Conservation (phyloP, 495 filamentous ascomycete species). For the Trichocladium antarcticum region DNA sequence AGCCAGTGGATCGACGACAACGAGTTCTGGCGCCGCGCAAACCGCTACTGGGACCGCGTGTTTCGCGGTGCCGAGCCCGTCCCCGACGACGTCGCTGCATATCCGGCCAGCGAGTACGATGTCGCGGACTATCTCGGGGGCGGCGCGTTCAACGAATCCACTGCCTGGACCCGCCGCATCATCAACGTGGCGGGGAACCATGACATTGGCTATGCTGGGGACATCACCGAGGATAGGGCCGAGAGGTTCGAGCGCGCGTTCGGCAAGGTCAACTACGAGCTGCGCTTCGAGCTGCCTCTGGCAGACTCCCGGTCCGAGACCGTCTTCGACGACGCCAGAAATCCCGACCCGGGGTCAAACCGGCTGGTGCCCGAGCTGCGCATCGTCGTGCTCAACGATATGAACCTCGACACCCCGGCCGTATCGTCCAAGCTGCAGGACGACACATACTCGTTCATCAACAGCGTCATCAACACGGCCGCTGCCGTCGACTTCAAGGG, state of each 20-base stretch:
- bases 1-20: slow-evolving; percentile 86
- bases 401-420: slow-evolving; percentile 83
- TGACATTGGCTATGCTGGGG: slow-evolving; percentile 90
- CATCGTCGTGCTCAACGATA: slow-evolving; percentile 75
- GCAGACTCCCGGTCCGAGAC: slow-evolving; percentile 25
- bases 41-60: slow-evolving; percentile 72
- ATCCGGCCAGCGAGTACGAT: slow-evolving; percentile 39
- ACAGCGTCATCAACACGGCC: slow-evolving; percentile 55
- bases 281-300: slow-evolving; percentile 54
- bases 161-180: slow-evolving; percentile 58
- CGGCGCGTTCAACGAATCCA: slow-evolving; percentile 33
- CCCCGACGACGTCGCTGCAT: slow-evolving; percentile 45
- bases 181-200: slow-evolving; percentile 93
- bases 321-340: slow-evolving; percentile 22
- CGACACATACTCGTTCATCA: slow-evolving; percentile 66
- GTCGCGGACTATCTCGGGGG: slow-evolving; percentile 41
- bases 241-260: slow-evolving; percentile 72
- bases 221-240: slow-evolving; percentile 60
- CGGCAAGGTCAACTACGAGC: slow-evolving; percentile 78
- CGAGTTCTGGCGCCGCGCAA: slow-evolving; percentile 63
- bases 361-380: slow-evolving; percentile 53
- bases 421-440: slow-evolving; percentile 51
- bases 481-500: slow-evolving; percentile 53
- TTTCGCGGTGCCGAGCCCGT: slow-evolving; percentile 60
- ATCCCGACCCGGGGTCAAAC: slow-evolving; percentile 27